Evolutionary conservation across 495 filamentous ascomycete genomes (phyloP).

Genomic region (Xylaria cubensis): DNA sequence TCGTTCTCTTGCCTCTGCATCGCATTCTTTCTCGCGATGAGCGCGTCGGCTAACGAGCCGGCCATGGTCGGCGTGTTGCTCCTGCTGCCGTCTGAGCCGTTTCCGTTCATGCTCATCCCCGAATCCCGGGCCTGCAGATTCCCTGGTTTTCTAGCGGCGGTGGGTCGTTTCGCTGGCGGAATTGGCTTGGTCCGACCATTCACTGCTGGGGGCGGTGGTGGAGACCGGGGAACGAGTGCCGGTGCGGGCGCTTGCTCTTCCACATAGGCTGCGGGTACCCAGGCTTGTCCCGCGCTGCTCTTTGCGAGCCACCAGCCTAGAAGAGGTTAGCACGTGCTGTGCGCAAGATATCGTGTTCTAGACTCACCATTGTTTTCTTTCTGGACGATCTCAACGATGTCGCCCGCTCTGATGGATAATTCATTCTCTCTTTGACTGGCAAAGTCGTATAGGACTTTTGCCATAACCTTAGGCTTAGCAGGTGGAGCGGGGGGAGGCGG

Average conservation of each 20-base stretch:
- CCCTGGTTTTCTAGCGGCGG: slow-evolving; percentile 68
- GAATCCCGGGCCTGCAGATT: slow-evolving; percentile 71
- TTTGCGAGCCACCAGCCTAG: slow-evolving; percentile 95
- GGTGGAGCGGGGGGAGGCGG: slow-evolving; percentile 77
- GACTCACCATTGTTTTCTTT: slow-evolving; percentile 89
- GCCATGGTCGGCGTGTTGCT: slow-evolving; percentile 74
- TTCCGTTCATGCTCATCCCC: slow-evolving; percentile 73
- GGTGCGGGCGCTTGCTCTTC: slow-evolving; percentile 72
- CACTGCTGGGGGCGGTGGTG: slow-evolving; percentile 59
- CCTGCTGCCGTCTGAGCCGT: slow-evolving; percentile 71
- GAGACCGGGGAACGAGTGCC: slow-evolving; percentile 62
- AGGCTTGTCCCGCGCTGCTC: slow-evolving; percentile 74
- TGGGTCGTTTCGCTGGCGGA: slow-evolving; percentile 87
- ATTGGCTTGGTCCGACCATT: slow-evolving; percentile 71
- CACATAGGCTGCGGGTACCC: slow-evolving; percentile 92
- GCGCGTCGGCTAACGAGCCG: slow-evolving; percentile 82
- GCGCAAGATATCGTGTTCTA: slow-evolving; percentile 25
- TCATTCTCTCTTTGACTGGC: slow-evolving; percentile 78
- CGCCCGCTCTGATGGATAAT: slow-evolving; percentile 74
- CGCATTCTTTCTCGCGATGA: slow-evolving; percentile 68
- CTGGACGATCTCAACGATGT: slow-evolving; percentile 82
- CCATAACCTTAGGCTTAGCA: slow-evolving; percentile 71
- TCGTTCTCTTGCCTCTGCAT: slow-evolving; percentile 76
- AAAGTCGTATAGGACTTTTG: slow-evolving; percentile 91
- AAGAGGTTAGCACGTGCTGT: slow-evolving; percentile 37